Percentiles rank a stretch among this genome's conserved stretches.
These are phyloP conservation scores for Gracilaria vermiculophylla DNA, from an alignment of 23 red algal genomes.

Conservation along the genomic window DNA sequence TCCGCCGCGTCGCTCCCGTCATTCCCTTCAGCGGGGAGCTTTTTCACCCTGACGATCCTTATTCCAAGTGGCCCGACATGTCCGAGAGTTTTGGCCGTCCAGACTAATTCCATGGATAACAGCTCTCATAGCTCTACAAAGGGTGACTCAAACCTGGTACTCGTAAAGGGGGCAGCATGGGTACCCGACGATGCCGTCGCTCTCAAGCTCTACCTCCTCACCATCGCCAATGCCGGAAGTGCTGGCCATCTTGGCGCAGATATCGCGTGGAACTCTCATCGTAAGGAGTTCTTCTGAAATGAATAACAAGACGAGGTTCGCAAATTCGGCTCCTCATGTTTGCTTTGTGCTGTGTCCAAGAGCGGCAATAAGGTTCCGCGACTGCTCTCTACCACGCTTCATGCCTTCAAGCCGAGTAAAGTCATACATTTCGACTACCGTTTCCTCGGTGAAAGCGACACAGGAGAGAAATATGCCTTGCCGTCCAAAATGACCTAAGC, in stretches of 20 bases:
- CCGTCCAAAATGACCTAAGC: conserved; percentile 4
- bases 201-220: background rate
- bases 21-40: no score
- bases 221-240: background rate
- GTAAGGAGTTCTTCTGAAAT: no score
- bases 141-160: background rate
- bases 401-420: background rate
- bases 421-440: conserved; percentile 34
- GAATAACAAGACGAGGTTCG: background rate
- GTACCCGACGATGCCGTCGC: conserved; percentile 2
- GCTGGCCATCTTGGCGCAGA: conserved; percentile 32
- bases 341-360: background rate
- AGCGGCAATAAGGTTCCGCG: background rate
- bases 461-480: background rate
- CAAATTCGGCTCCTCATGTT: background rate
- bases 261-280: background rate
- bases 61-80: no score
- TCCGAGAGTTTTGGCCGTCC: no score
- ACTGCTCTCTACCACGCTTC: background rate
- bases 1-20: no score
- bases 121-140: background rate
- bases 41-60: no score
- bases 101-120: no score
- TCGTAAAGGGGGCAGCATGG: conserved; percentile 18
- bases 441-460: background rate